phyloP scores from a whole-genome alignment of 2,329 filamentous ascomycete species.

The Sporothrix inflata region DNA sequence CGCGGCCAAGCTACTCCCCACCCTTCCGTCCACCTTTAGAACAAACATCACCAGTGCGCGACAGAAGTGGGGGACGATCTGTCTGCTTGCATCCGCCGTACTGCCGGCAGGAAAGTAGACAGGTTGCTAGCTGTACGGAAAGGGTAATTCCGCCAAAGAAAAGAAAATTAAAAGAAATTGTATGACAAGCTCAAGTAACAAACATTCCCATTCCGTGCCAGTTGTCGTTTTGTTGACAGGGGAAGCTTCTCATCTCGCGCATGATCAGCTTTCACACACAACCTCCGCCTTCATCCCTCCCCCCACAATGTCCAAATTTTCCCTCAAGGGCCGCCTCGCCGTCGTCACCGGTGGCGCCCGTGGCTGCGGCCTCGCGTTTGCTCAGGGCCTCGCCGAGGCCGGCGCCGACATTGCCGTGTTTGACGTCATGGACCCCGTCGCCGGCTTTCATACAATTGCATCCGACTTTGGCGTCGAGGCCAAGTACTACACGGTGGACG shows the following conservation, averaged over 20 bases:
- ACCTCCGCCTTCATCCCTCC: background rate
- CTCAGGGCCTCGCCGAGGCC: slow-evolving; percentile 74
- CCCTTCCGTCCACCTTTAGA: background rate
- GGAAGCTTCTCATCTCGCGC: no score
- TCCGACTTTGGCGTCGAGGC: slow-evolving; percentile 27
- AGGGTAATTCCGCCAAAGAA: no score
- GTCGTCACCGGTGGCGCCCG: slow-evolving; percentile 72
- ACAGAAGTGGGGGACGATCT: background rate
- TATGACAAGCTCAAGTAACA: no score
- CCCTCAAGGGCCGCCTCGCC: slow-evolving; percentile 54
- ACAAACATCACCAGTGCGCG: background rate
- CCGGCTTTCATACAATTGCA: slow-evolving; percentile 20
- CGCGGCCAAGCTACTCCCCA: background rate
- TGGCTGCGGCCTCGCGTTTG: slow-evolving; percentile 73
- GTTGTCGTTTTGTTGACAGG: no score
- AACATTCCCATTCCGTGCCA: no score
- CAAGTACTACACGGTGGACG: slow-evolving; percentile 31
- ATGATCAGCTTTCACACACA: no score
- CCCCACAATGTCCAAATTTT: slow-evolving; percentile 28
- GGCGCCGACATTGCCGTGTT: slow-evolving; percentile 50
- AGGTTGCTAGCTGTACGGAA: no score
- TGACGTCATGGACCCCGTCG: slow-evolving; percentile 27
- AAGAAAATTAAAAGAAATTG: no score
- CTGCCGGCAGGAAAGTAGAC: no score
- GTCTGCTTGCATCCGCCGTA: background rate